Evolutionary conservation across 2,329 filamentous ascomycete genomes (phyloP).

Genomic region (Talaromyces sp.): DNA sequence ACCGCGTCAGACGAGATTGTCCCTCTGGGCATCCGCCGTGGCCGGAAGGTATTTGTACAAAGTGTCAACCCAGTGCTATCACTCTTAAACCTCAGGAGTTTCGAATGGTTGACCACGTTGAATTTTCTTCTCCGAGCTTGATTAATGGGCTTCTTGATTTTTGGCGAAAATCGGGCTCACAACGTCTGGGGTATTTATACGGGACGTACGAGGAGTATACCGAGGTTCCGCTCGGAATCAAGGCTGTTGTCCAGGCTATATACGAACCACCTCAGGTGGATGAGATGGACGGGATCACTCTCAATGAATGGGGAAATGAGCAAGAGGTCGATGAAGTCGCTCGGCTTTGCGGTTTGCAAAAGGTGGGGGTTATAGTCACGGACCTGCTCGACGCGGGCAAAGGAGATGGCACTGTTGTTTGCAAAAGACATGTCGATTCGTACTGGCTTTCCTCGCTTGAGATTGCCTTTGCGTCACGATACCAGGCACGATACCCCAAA

Average conservation of each 20-base stretch:
- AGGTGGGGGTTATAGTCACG: conserved; percentile 89
- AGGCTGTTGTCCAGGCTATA: conserved; percentile 93
- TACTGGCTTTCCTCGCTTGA: conserved; percentile 92
- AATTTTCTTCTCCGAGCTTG: conserved; percentile 78
- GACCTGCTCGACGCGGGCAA: conserved; percentile 78
- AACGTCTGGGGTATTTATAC: conserved; percentile 85
- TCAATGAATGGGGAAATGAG: conserved; percentile 81
- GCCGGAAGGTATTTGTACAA: conserved; percentile 95
- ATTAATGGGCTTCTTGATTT: conserved; percentile 88
- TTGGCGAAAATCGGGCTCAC: conserved; percentile 78
- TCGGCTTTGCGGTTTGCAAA: conserved; percentile 74
- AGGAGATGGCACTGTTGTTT: conserved; percentile 79
- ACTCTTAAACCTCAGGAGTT: conserved; percentile 89
- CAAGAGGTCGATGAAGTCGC: conserved; percentile 75
- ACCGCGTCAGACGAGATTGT: conserved; percentile 80
- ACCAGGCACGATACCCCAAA: conserved; percentile 84
- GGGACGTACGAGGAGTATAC: conserved; percentile 85
- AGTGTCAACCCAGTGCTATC: conserved; percentile 96
- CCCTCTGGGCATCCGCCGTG: conserved; percentile 89
- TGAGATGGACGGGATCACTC: conserved; percentile 80
- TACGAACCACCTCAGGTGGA: conserved; percentile 91
- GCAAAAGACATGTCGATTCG: conserved; percentile 92
- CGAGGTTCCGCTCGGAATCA: conserved; percentile 87
- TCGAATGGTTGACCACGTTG: conserved; percentile 97
- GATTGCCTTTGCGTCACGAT: conserved; percentile 77